Percentiles rank a stretch among this genome's conserved stretches.
Evolutionary conservation across 2,329 filamentous ascomycete species (phyloP).

Genomic region (Malbranchea zuffiana): DNA sequence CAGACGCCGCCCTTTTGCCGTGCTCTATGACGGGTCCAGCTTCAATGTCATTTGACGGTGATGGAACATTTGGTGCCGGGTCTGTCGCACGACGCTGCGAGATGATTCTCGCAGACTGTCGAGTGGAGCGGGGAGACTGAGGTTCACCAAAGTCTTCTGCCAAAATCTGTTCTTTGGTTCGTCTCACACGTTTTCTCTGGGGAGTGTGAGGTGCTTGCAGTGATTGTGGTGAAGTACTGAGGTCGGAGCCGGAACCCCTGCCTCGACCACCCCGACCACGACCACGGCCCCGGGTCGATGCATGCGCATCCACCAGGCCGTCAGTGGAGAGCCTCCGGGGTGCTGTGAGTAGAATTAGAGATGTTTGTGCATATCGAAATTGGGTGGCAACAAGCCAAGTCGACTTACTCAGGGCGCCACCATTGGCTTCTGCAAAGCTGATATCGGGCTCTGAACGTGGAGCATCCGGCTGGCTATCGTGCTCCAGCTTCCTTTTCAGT

Average conservation of each 20-base stretch:
- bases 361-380: too few relatives aligned
- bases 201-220: background rate
- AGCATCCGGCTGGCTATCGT: background rate
- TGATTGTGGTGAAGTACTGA: background rate
- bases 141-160: slow-evolving; percentile 1
- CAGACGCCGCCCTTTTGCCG: slow-evolving; percentile 5
- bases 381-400: background rate
- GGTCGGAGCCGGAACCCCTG: slow-evolving; percentile 1
- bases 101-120: slow-evolving; percentile 13
- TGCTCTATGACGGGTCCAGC: background rate
- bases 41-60: slow-evolving; percentile 1
- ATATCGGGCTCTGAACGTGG: background rate
- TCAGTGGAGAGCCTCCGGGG: too few relatives aligned
- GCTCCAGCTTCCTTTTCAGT: slow-evolving; percentile 7
- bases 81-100: slow-evolving; percentile 10
- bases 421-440: background rate
- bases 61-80: slow-evolving; percentile 7
- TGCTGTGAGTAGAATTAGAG: too few relatives aligned
- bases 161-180: slow-evolving; percentile 9
- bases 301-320: too few relatives aligned
- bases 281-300: slow-evolving; percentile 1
- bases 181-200: slow-evolving; percentile 4
- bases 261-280: background rate
- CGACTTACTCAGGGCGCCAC: background rate
- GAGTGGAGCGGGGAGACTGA: slow-evolving; percentile 10